Evolutionary conservation across 495 filamentous ascomycete genomes (phyloP), one percentile per base, ranked within the genome.

Genomic region (Penicillium roqueforti): DNA sequence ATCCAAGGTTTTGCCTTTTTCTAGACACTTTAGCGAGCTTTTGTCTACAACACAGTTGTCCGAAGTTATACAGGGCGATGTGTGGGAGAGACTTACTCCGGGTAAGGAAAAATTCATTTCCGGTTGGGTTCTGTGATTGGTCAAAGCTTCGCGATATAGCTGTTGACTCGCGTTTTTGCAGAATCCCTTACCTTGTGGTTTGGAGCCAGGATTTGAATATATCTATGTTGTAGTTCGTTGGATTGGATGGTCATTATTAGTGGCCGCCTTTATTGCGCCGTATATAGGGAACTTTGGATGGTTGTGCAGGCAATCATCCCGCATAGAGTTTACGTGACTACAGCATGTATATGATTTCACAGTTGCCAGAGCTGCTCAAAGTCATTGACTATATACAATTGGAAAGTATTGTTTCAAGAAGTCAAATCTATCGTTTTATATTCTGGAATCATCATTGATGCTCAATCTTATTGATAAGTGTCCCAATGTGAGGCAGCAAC

Each of bases 401-500:
- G 14, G 3, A 9, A 16, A n/a, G 14, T 16, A 16, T n/a, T 36
- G 0, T 6, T 6, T 8, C 32, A 16, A 36, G n/a, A 3, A 9
- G 14, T 37, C n/a, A 6, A 41, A 34, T 48, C 18, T 26, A 50
- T 41, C 7, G 39, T 38, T 34, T 47, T 38, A 16, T 16, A 37
- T 36, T 16, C 11, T 26, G 14, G n/a, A 34, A 7, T 36, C 32
- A 6, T 49, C 34, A 53, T 40, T 72, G 69, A 47, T 76, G 53
- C 63, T 70, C 65, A 31, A 74, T 66, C 55, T 66, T 68, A 40
- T 68, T 72, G 46, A 76, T 68, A 46, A 74, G 58, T 0, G 73
- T 76, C 19, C 71, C 73, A 8, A 76, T 64, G 56, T 70, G 59
- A 10, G 73, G 73, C 19, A 71, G 66, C 53, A 84, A 67, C 63